Conservation (phyloP, 805 yeast species). For the Wickerhamomyces hampshirensis region DNA sequence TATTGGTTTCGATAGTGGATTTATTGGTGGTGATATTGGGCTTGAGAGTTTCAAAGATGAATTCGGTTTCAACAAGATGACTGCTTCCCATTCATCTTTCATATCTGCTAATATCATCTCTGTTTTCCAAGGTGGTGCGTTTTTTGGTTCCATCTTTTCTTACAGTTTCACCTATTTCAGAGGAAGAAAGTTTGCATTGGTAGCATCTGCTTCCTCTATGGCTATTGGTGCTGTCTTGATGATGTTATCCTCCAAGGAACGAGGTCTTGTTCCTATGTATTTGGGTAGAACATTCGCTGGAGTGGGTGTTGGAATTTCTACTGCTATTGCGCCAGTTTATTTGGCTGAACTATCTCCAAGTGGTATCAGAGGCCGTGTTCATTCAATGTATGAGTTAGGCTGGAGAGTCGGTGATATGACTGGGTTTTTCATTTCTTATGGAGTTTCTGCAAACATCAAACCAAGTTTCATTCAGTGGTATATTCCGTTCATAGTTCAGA, state of each 20-base stretch:
- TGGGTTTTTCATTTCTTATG: conserved; percentile 9
- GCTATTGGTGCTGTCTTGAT: conserved; percentile 39
- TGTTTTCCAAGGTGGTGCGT: conserved; percentile 22
- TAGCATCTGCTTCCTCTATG: conserved; percentile 14
- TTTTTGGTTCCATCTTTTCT: conserved; percentile 20
- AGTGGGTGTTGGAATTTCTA: conserved; percentile 47
- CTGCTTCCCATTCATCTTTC: conserved; percentile 2
- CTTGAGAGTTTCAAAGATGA: conserved; percentile 37
- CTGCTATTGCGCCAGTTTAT: conserved; percentile 45
- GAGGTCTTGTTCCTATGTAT: conserved; percentile 42
- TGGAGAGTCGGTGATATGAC: conserved; percentile 12
- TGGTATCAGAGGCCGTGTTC: conserved; percentile 37
- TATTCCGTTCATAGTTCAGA: conserved; percentile 43
- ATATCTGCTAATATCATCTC: conserved; percentile 16
- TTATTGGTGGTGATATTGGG: conserved; percentile 45
- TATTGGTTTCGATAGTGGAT: conserved; percentile 51
- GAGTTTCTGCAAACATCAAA: conserved; percentile 5
- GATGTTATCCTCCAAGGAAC: conserved; percentile 26
- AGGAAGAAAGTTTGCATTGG: conserved; percentile 16
- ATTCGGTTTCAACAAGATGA: conserved; percentile 33
- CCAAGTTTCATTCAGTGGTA: conserved; percentile 35
- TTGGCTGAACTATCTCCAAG: conserved; percentile 42
- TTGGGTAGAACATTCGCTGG: conserved; percentile 46
- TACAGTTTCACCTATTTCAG: conserved; percentile 15
- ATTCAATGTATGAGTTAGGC: conserved; percentile 9